Evolutionary conservation across 331 rosid genomes (phyloP).

Genomic region (Malus hybrid): DNA sequence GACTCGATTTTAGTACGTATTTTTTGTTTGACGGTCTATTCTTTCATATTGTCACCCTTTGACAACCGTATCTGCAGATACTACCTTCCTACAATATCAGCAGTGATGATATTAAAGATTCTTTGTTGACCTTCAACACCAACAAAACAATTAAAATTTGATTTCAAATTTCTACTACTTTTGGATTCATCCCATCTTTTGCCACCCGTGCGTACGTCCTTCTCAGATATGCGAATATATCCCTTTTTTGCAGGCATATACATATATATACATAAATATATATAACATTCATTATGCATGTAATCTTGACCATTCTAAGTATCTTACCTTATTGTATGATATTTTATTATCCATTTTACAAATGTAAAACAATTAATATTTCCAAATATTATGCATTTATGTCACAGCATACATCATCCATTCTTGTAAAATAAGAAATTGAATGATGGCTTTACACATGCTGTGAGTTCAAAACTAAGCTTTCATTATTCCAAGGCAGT

Average conservation of each 20-base stretch:
- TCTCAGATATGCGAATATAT: neutral
- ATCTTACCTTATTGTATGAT: neutral
- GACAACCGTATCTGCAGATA: neutral
- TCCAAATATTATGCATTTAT: neutral
- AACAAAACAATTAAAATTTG: neutral
- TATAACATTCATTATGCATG: neutral
- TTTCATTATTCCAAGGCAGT: conserved; percentile 2
- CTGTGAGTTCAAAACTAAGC: neutral
- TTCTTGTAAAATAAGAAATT: neutral
- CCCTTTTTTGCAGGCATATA: neutral
- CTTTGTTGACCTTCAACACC: conserved; percentile 13
- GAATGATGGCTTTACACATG: neutral
- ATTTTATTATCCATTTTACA: too few species aligned
- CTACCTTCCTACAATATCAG: conserved; percentile 1
- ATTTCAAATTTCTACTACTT: neutral
- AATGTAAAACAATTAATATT: neutral
- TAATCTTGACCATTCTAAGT: neutral
- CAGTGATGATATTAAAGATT: neutral
- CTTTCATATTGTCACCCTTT: neutral
- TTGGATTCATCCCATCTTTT: conserved; percentile 13
- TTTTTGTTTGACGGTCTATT: neutral
- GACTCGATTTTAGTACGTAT: neutral
- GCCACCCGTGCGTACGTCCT: neutral
- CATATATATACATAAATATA: neutral
- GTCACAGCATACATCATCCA: neutral